Evolutionary conservation across 371 early-diverging fungal genomes (phyloP).

Genomic region (Mucor velutinosus): DNA sequence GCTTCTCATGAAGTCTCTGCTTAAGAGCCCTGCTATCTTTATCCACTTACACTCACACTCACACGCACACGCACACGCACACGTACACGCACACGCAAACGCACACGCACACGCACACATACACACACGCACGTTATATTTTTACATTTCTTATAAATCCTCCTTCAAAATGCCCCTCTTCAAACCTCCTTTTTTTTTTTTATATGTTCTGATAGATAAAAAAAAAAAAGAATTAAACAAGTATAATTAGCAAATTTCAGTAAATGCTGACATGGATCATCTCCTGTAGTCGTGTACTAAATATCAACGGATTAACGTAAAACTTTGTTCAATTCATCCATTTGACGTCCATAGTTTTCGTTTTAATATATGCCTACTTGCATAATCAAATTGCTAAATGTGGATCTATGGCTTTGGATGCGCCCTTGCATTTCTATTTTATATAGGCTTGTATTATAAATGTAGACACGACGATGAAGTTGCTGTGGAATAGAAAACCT

Average conservation of each 20-base stretch:
- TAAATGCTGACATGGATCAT: neutral
- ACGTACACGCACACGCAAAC: too few species aligned
- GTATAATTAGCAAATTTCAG: neutral
- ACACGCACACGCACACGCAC: too few species aligned
- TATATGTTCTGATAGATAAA: neutral
- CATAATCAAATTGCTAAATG: neutral
- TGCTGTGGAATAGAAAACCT: neutral
- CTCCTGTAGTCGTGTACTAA: neutral
- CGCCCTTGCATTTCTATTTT: neutral
- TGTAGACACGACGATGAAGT: neutral
- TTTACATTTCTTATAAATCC: neutral
- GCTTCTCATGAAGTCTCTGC: conserved; percentile 20
- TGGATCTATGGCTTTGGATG: neutral
- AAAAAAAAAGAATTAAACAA: neutral
- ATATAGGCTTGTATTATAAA: neutral
- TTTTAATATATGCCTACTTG: neutral
- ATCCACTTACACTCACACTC: neutral
- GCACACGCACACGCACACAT: too few species aligned
- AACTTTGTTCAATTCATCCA: neutral
- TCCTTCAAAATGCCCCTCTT: neutral
- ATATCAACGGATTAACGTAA: neutral
- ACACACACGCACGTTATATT: neutral
- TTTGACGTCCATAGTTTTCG: neutral
- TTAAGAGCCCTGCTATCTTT: conserved; percentile 1
- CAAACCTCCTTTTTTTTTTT: neutral